Conservation (phyloP, 2,329 filamentous ascomycete genomes). For the Colletotrichum kahawae region DNA sequence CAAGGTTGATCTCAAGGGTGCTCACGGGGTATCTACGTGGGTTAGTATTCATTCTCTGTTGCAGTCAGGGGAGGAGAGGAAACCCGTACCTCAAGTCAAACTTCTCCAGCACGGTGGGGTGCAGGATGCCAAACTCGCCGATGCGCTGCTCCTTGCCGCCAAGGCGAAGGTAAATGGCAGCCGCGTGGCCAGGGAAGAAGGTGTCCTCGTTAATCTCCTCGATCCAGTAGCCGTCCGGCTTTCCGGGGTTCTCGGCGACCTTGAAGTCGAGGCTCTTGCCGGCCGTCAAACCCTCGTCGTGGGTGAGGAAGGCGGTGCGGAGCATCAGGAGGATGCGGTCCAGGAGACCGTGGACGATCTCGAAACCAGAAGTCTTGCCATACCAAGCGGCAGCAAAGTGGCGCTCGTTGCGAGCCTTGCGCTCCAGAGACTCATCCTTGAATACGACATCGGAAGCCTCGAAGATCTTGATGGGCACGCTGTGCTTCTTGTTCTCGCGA, state of each 20-base stretch:
- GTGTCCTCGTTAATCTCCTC: slow-evolving; percentile 90
- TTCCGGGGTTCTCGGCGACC: slow-evolving; percentile 56
- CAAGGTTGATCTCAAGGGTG: slow-evolving; percentile 92
- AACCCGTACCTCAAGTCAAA: slow-evolving; percentile 79
- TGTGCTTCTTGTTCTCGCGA: slow-evolving; percentile 88
- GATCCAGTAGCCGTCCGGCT: slow-evolving; percentile 87
- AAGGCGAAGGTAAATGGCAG: slow-evolving; percentile 79
- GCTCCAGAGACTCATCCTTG: slow-evolving; percentile 82
- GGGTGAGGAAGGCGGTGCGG: slow-evolving; percentile 77
- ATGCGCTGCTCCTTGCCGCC: slow-evolving; percentile 77
- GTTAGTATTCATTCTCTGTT: neutral
- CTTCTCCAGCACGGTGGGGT: slow-evolving; percentile 91
- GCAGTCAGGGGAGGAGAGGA: neutral
- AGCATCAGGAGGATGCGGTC: slow-evolving; percentile 95
- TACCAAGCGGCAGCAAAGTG: slow-evolving; percentile 97
- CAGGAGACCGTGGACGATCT: slow-evolving; percentile 91
- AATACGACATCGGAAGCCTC: slow-evolving; percentile 91
- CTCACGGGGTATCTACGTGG: slow-evolving; percentile 80
- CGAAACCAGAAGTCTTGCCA: slow-evolving; percentile 92
- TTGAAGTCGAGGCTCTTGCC: slow-evolving; percentile 57
- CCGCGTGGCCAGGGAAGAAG: slow-evolving; percentile 90
- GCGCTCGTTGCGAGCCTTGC: slow-evolving; percentile 88
- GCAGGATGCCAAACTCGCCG: slow-evolving; percentile 91
- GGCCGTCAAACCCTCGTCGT: slow-evolving; percentile 68
- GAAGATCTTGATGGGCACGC: slow-evolving; percentile 89